A percentile compares a stretch with the other conserved stretches of the same genome.
phyloP scores from a whole-genome alignment of 768 basidiomycete genomes.

The Hygrophorus russula region DNA sequence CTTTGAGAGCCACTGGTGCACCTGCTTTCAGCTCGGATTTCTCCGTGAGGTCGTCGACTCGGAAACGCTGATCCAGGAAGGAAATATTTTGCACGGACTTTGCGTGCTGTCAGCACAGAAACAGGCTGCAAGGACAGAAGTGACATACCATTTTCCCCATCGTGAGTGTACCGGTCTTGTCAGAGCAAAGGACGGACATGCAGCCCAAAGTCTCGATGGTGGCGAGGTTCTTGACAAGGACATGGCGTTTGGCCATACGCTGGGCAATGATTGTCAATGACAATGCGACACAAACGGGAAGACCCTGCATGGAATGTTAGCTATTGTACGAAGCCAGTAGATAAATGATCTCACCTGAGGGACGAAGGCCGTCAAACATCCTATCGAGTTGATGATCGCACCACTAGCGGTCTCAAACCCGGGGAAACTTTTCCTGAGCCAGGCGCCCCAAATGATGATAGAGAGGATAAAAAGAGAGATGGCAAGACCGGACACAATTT shows the following conservation, averaged over 20 bases:
- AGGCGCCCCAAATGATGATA: conserved; percentile 54
- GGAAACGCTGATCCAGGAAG: conserved; percentile 19
- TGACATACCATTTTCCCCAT: conserved; percentile 32
- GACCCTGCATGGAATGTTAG: neutral
- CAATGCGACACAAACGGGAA: conserved; percentile 6
- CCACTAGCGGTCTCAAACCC: conserved; percentile 50
- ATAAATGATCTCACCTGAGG: conserved; percentile 50
- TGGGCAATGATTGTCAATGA: conserved; percentile 54
- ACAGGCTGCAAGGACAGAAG: neutral
- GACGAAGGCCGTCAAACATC: conserved; percentile 25
- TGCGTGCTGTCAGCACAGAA: conserved; percentile 1
- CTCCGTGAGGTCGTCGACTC: conserved; percentile 10
- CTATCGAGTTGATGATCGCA: conserved; percentile 36
- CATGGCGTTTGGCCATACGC: conserved; percentile 59
- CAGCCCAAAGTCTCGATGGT: conserved; percentile 61
- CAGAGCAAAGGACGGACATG: conserved; percentile 41
- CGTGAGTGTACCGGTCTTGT: conserved; percentile 46
- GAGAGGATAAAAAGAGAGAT: conserved; percentile 34
- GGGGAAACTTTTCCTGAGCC: conserved; percentile 53
- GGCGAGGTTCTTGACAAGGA: conserved; percentile 62
- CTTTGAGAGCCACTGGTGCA: conserved; percentile 14
- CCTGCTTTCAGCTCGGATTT: conserved; percentile 6
- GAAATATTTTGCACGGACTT: conserved; percentile 30
- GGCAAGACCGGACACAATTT: conserved; percentile 50
- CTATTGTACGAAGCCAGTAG: conserved; percentile 32